Base-by-base conservation (phyloP, 768 basidiomycete genomes). In the Naganishia onofrii region DNA sequence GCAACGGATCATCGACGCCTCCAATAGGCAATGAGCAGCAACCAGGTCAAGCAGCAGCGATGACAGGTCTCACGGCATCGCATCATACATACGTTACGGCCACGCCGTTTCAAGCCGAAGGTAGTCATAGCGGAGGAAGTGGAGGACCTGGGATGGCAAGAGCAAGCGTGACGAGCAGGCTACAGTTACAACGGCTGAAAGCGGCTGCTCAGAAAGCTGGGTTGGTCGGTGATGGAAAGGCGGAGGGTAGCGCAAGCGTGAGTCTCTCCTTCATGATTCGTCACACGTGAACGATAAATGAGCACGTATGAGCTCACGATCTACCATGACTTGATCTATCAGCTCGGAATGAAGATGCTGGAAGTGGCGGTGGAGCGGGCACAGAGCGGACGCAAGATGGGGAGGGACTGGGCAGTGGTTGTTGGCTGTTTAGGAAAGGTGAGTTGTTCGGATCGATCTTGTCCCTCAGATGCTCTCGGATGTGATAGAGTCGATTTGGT, bases 111-210 rank as follows among this genome's bases (percentile, higher is more conserved):
- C 42, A 7, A 52, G 23, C 34, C 56, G 17, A 28, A 2, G 42
- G 42, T 42, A 42, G 42, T 15, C 42, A 42, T 15, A 42, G 42
- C 42, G 42, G 42, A 42, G 42, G 7, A 42, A 15, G 42, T 51
- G 42, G 46, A 21, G 48, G 48, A 7, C n/a, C 60, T 10, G 65
- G 65, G 17, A 17, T 10, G n/a, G 54, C 60, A 19, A 68, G 65
- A 26, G 70, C 56, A 8, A 63, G 64, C 42, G 73, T 77, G 0
- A 82, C 81, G 0, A 75, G 70, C 31, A 60, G 79, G 58, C 66
- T 82, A 4, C 79, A 82, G 58, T 71, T 78, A 21, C 80, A 81
- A 46, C 80, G 75, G 44, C 68, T 82, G 53, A 82, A 82, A 71
- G 81, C 81, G 2, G 76, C 78, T 8, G 81, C 76, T 0, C 81